These are phyloP conservation scores for Fusarium euwallaceae DNA, from an alignment of 2,329 filamentous ascomycete genomes.

Conservation along the genomic window DNA sequence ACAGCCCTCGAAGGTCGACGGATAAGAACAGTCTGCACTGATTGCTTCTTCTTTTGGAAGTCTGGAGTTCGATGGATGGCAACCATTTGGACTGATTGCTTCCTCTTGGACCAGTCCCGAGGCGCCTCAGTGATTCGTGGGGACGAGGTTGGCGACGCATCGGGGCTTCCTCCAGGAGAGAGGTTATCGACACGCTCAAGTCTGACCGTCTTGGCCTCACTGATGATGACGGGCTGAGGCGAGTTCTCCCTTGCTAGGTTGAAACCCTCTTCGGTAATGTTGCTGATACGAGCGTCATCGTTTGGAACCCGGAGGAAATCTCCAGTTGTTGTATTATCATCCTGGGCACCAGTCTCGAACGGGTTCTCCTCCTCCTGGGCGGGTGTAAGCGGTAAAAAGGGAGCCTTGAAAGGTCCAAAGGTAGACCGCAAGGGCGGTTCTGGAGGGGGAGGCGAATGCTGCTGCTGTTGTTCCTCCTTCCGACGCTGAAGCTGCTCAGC, in stretches of 20 bases:
- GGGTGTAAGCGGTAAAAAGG: conserved; percentile 31
- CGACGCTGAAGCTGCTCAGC: conserved; percentile 24
- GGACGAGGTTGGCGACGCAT: conserved; percentile 28
- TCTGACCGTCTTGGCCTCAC: conserved; percentile 37
- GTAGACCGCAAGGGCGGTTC: conserved; percentile 31
- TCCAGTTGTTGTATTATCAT: not conserved
- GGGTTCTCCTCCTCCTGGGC: conserved; percentile 30
- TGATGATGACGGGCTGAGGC: conserved; percentile 31
- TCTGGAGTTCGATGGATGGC: not conserved
- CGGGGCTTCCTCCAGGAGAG: conserved; percentile 17
- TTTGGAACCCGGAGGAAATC: not conserved
- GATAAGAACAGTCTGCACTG: conserved; percentile 22
- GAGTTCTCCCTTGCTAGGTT: conserved; percentile 25
- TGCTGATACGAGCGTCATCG: conserved; percentile 23
- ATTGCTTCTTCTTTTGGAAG: conserved; percentile 19
- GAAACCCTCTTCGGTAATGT: conserved; percentile 21
- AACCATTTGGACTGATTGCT: conserved; percentile 24
- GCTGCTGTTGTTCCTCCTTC: conserved; percentile 18
- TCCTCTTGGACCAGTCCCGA: conserved; percentile 25
- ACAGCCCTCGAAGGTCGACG: conserved; percentile 34
- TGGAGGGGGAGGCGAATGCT: conserved; percentile 3
- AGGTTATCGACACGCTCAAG: conserved; percentile 38
- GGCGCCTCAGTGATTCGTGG: conserved; percentile 20
- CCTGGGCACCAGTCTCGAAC: conserved; percentile 3
- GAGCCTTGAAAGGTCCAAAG: conserved; percentile 25